Evolutionary conservation across 2,329 filamentous ascomycete species (phyloP).

Genomic region (Pyrenochaeta sp.): DNA sequence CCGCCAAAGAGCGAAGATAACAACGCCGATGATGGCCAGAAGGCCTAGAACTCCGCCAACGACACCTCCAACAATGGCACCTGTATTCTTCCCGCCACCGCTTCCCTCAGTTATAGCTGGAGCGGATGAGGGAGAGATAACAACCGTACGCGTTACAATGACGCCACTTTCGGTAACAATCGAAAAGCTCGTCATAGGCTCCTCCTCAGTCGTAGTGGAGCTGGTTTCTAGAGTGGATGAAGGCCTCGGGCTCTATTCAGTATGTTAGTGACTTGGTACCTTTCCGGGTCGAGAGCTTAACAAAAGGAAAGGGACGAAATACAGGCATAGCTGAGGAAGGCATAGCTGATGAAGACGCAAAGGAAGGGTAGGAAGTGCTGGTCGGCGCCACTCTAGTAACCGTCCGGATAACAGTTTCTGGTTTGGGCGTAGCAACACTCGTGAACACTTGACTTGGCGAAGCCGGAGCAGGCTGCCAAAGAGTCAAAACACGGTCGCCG

Average conservation of each 20-base stretch:
- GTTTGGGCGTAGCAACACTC: constrained; percentile 27
- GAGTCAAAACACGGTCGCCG: constrained; percentile 40
- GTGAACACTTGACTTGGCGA: constrained; percentile 34
- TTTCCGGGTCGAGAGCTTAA: constrained; percentile 28
- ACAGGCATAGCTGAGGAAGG: constrained; percentile 6
- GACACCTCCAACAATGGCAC: constrained; percentile 58
- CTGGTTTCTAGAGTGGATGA: constrained; percentile 28
- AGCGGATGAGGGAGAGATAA: constrained; percentile 42
- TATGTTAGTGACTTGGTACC: constrained; percentile 17
- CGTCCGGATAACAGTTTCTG: constrained; percentile 38
- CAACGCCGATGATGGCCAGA: constrained; percentile 46
- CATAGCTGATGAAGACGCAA: constrained; percentile 11
- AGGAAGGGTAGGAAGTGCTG: constrained; percentile 20
- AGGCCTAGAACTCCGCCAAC: constrained; percentile 51
- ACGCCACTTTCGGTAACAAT: constrained; percentile 55
- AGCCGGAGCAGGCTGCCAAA: constrained; percentile 44
- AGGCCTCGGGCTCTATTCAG: constrained; percentile 15
- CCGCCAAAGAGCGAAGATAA: constrained; percentile 53
- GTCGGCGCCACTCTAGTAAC: constrained; percentile 32
- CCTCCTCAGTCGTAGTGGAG: constrained; percentile 8
- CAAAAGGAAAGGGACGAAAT: constrained; percentile 8
- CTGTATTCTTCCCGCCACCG: constrained; percentile 41
- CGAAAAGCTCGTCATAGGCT: constrained; percentile 38
- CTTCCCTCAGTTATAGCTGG: constrained; percentile 17
- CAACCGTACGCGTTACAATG: constrained; percentile 56